Evolutionary conservation across 768 basidiomycete genomes (phyloP).

Genomic region (Mycena leptocephala): DNA sequence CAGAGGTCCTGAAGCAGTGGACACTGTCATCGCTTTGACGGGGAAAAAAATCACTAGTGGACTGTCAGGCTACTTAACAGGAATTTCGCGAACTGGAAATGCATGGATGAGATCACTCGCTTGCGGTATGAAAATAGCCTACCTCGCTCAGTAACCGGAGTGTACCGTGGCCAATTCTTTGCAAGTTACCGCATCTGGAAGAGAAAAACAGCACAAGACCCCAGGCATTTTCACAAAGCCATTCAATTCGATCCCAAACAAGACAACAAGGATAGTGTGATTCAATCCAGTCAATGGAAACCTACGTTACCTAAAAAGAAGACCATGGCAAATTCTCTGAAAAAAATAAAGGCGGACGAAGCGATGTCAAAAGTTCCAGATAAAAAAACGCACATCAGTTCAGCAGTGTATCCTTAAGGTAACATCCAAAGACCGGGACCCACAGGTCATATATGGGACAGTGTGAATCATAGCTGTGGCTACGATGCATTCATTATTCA

Average conservation of each 20-base stretch:
- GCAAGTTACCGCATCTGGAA: no score
- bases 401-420: no score
- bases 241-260: background rate
- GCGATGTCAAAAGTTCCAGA: no score
- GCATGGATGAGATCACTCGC: conserved; percentile 1
- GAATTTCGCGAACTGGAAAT: background rate
- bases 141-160: background rate
- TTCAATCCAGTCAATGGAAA: background rate
- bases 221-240: background rate
- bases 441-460: no score
- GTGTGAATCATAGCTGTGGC: no score
- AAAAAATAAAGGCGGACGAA: no score
- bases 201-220: background rate
- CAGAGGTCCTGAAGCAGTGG: background rate
- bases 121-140: background rate
- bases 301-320: no score
- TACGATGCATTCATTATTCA: no score
- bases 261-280: background rate
- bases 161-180: no score
- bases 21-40: background rate
- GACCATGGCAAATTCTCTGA: no score
- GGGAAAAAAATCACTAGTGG: background rate
- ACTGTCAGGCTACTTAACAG: background rate
- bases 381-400: no score
- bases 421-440: no score